Percentiles rank a stretch among this genome's conserved stretches.
Evolutionary conservation across 2,329 filamentous ascomycete species (phyloP).

Genomic region (Aspergillus luchuensis): DNA sequence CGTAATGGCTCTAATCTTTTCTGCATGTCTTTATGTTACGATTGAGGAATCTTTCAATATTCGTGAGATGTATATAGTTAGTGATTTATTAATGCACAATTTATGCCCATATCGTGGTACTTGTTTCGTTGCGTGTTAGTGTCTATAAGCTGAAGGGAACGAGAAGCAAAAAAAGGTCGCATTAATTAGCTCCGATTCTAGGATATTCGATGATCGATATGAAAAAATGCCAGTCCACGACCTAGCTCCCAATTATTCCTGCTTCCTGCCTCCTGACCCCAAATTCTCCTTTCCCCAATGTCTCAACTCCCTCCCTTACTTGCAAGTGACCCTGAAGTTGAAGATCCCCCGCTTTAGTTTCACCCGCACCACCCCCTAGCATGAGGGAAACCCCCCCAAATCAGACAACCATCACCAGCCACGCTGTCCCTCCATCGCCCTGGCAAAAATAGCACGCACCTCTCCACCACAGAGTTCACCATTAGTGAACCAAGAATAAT

Average conservation of each 20-base stretch:
- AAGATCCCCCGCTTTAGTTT: not conserved
- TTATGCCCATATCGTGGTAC: not conserved
- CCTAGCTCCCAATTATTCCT: no score
- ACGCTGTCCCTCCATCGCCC: not conserved
- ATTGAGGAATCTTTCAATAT: not conserved
- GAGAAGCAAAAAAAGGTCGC: no score
- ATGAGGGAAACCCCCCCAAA: not conserved
- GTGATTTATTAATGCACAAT: not conserved
- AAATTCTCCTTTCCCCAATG: not conserved
- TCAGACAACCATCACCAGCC: not conserved
- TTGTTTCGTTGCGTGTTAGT: no score
- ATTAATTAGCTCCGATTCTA: no score
- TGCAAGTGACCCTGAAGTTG: not conserved
- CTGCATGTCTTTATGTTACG: not conserved
- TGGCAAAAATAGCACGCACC: no score
- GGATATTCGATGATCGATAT: no score
- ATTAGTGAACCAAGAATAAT: constrained; percentile 77
- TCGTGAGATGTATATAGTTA: not conserved
- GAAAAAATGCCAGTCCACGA: no score
- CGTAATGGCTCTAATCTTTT: not conserved
- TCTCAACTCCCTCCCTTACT: not conserved
- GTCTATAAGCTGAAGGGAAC: no score
- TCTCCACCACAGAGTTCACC: no score
- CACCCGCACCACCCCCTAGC: not conserved
- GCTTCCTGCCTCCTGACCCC: no score